Evolutionary conservation across 805 yeast species (phyloP), one percentile per base, ranked within the genome.

Genomic region (Lipomyces chichibuensis): DNA sequence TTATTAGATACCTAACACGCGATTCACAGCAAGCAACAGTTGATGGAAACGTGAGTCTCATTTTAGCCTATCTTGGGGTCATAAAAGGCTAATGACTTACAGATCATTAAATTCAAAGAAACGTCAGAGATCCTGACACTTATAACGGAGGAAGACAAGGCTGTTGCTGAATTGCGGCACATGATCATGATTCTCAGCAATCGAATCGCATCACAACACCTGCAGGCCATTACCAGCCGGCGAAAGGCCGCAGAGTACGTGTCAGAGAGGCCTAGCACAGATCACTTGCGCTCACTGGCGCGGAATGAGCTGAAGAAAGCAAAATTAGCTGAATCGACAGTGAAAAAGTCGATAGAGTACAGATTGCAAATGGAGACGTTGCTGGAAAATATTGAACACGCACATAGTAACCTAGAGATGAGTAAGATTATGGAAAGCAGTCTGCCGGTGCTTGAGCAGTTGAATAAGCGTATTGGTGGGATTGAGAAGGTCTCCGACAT

Each of bases 381-480:
- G 32, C 39, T 65, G 13, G 54, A 25, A 3, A 62, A 27, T 20
- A 65, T 69, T 14, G 67, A 66, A 33, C 25, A 53, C 14, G 71
- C 71, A 20, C 59, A 52, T 25, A 63, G 59, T 51, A 67, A 69
- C 37, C 49, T 63, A 20, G 66, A 67, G 32, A 61, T 69, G 46
- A 46, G 62, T 23, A 39, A 25, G 61, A 74, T 79, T 73, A 72
- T 80, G 62, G 74, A 73, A 29, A 77, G 76, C 37, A 74, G 78
- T 3, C 81, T 90, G 39, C 83, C 76, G 2, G 85, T 83, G 71
- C 79, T 94, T 67, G 75, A 81, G 51, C 37, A 65, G 32, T 75
- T 84, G 57, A 83, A 84, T 65, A 62, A 75, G 8, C 79, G 79
- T 59, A 69, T 80, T 43, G 85, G 84, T 3, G 83, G 83, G 2